Conservation (phyloP, 2,329 filamentous ascomycete species). For the Arthroderma uncinatum region DNA sequence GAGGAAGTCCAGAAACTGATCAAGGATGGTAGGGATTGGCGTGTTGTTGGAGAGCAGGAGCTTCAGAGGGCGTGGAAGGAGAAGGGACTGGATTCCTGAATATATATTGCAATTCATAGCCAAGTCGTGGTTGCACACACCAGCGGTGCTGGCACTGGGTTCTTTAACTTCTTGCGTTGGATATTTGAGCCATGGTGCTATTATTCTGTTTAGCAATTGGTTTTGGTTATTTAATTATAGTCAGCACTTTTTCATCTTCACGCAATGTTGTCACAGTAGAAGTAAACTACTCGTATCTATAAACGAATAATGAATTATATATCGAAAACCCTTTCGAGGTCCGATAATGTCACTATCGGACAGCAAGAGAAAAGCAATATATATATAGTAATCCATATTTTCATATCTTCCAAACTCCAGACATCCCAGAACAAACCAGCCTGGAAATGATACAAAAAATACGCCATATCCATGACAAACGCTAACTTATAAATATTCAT, state of each 20-base stretch:
- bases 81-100: slow-evolving; percentile 10
- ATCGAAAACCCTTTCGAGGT: neutral
- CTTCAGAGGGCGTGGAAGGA: slow-evolving; percentile 24
- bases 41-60: slow-evolving; percentile 26
- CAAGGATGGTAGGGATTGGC: slow-evolving; percentile 22
- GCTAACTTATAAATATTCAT: slow-evolving; percentile 11
- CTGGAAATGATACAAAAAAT: neutral
- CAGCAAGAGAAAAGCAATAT: too few relatives aligned
- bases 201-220: neutral
- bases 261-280: neutral
- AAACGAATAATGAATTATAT: neutral
- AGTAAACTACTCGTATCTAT: neutral
- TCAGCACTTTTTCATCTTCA: neutral
- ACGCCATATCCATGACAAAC: slow-evolving; percentile 2
- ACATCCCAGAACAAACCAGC: neutral
- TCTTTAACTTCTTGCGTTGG: neutral
- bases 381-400: neutral
- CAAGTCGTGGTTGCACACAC: neutral
- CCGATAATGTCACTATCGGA: neutral
- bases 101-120: neutral
- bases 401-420: neutral
- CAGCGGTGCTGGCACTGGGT: neutral
- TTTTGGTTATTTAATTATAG: neutral
- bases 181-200: too few relatives aligned
- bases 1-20: slow-evolving; percentile 27